phyloP scores from a whole-genome alignment of 805 yeast genomes.

The Diddensiella caesifluorescens region DNA sequence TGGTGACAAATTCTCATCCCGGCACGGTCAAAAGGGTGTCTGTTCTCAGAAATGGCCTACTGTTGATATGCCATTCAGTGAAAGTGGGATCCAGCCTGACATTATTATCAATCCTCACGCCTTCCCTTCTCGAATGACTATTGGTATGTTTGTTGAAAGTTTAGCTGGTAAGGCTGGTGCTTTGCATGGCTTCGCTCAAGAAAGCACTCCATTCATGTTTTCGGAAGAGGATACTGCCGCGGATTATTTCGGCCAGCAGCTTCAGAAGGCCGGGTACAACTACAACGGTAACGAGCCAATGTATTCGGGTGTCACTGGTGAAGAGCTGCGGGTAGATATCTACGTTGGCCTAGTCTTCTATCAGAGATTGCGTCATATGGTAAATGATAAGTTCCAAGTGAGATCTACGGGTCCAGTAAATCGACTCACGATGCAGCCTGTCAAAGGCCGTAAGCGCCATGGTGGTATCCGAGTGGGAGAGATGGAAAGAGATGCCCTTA shows the following conservation, averaged over 20 bases:
- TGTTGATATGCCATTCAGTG: slow-evolving; percentile 90
- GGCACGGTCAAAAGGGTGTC: slow-evolving; percentile 99
- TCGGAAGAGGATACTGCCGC: slow-evolving; percentile 93
- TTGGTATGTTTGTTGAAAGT: slow-evolving; percentile 98
- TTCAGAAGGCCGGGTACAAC: slow-evolving; percentile 82
- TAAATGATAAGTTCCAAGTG: slow-evolving; percentile 98
- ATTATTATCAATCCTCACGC: slow-evolving; percentile 99
- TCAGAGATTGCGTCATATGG: slow-evolving; percentile 99
- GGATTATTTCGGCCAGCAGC: slow-evolving; percentile 94
- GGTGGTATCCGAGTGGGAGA: slow-evolving; percentile 99
- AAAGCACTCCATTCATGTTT: slow-evolving; percentile 94
- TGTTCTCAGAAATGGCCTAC: slow-evolving; percentile 98
- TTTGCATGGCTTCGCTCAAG: slow-evolving; percentile 94
- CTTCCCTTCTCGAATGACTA: slow-evolving; percentile 99
- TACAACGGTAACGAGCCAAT: slow-evolving; percentile 98
- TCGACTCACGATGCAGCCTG: slow-evolving; percentile 97
- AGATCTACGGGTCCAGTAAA: slow-evolving; percentile 98
- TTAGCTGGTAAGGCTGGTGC: slow-evolving; percentile 99
- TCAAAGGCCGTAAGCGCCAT: slow-evolving; percentile 95
- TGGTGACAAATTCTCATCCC: slow-evolving; percentile 95
- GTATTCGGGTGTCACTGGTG: slow-evolving; percentile 98
- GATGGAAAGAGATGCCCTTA: slow-evolving; percentile 98
- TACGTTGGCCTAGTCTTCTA: slow-evolving; percentile 96
- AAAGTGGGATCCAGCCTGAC: slow-evolving; percentile 87
- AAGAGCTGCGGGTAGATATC: slow-evolving; percentile 91